phyloP scores from a whole-genome alignment of 768 basidiomycete species.

The Trametopsis cervina region DNA sequence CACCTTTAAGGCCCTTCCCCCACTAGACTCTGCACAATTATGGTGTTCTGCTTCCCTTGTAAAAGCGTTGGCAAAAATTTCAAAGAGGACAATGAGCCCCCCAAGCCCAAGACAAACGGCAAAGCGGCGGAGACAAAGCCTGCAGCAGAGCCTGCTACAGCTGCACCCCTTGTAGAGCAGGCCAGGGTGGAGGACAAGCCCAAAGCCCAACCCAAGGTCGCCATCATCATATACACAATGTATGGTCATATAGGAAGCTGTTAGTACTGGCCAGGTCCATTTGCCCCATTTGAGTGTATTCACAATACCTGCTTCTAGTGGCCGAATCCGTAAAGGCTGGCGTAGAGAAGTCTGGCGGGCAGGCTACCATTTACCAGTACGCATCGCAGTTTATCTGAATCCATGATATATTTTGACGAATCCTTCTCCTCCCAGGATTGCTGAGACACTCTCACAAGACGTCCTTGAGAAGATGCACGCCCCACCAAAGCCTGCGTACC shows the following conservation, averaged over 20 bases:
- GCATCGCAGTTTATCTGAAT: conserved; percentile 4
- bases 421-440: conserved; percentile 37
- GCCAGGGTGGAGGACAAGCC: not conserved
- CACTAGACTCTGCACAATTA: not conserved
- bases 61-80: conserved; percentile 5
- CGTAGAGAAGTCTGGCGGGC: conserved; percentile 34
- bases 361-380: conserved; percentile 42
- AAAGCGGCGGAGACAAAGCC: not conserved
- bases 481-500: conserved; percentile 65
- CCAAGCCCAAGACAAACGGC: conserved; percentile 1
- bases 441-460: conserved; percentile 72
- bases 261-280: conserved; percentile 30
- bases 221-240: conserved; percentile 69
- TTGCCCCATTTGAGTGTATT: not conserved
- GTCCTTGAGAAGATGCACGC: conserved; percentile 66
- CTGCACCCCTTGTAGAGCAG: not conserved
- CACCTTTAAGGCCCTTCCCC: not conserved
- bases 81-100: conserved; percentile 2
- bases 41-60: conserved; percentile 14
- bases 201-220: conserved; percentile 39
- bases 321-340: conserved; percentile 45
- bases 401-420: not conserved
- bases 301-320: conserved; percentile 35
- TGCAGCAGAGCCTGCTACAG: not conserved
- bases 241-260: conserved; percentile 69